Evolutionary conservation across 1,284 basidiomycete species (phyloP).

Genomic region (Clitocybe nebularis): DNA sequence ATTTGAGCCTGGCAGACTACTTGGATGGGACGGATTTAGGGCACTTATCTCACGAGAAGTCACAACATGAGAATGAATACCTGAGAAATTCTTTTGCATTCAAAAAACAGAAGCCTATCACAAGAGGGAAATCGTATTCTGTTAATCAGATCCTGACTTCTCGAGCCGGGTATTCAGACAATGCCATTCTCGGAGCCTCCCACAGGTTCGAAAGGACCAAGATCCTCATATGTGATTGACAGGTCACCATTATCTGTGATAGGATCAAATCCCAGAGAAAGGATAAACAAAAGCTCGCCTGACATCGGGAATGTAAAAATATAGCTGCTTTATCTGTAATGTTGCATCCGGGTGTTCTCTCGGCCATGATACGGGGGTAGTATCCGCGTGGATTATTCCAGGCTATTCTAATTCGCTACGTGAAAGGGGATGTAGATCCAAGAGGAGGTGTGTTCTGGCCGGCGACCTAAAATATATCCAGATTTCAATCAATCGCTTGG

Average conservation of each 20-base stretch:
- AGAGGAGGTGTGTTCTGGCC: background rate
- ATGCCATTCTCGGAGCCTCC: constrained; percentile 11
- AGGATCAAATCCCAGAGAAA: constrained; percentile 15
- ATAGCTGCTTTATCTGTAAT: background rate
- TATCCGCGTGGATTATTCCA: background rate
- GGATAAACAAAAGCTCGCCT: background rate
- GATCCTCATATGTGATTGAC: constrained; percentile 19
- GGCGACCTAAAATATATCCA: background rate
- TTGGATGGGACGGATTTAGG: background rate
- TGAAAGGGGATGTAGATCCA: constrained; percentile 1
- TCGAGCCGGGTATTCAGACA: constrained; percentile 17
- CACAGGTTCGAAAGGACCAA: constrained; percentile 4
- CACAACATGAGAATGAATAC: background rate
- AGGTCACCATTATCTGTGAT: constrained; percentile 17
- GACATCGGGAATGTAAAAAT: background rate
- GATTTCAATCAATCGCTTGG: background rate
- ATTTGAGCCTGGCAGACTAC: background rate
- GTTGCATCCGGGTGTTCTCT: background rate
- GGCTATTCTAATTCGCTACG: background rate
- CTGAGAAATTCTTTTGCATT: too few relatives aligned
- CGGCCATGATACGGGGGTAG: background rate
- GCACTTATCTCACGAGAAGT: background rate
- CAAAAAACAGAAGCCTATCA: too few relatives aligned
- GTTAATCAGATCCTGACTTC: constrained; percentile 9
- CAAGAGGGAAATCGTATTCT: background rate